Conservation (phyloP, 306 rosid species). For the Cucurbita moschata region DNA sequence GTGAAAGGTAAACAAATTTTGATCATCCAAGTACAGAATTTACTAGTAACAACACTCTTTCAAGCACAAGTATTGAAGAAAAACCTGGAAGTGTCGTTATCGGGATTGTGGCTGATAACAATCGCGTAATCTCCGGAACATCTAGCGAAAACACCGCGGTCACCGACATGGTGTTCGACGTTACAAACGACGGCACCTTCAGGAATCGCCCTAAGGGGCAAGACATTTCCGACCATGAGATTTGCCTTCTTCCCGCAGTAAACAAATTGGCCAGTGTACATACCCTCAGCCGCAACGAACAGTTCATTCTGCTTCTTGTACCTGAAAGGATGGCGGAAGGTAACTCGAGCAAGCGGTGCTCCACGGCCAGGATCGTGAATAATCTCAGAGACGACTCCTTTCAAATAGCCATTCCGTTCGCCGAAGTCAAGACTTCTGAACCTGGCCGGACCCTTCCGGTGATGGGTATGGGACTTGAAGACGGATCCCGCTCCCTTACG, state of each 20-base stretch:
- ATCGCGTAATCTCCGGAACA: constrained; percentile 65
- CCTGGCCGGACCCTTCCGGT: constrained; percentile 67
- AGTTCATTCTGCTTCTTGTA: constrained; percentile 59
- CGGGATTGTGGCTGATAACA: constrained; percentile 67
- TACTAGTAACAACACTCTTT: background rate
- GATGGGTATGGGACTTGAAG: constrained; percentile 71
- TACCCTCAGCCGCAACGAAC: constrained; percentile 57
- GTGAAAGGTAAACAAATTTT: background rate
- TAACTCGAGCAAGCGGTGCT: constrained; percentile 62
- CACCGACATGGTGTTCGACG: constrained; percentile 75
- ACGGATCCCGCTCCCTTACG: constrained; percentile 83
- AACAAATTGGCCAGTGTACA: constrained; percentile 61
- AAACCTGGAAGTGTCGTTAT: constrained; percentile 58
- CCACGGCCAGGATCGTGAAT: constrained; percentile 79
- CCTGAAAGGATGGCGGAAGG: constrained; percentile 62
- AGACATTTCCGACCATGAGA: constrained; percentile 58
- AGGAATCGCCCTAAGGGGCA: constrained; percentile 54
- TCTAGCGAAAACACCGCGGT: constrained; percentile 66
- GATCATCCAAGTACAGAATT: background rate
- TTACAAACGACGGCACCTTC: constrained; percentile 74
- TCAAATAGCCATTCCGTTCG: constrained; percentile 58
- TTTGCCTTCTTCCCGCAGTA: constrained; percentile 75
- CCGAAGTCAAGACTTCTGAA: constrained; percentile 72
- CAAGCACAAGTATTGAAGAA: background rate
- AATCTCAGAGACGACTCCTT: constrained; percentile 56